A percentile compares a stretch with the other conserved stretches of the same genome.
Evolutionary conservation across 176 grass and related monocot species (phyloP).

Genomic region (Hordeum marinum): DNA sequence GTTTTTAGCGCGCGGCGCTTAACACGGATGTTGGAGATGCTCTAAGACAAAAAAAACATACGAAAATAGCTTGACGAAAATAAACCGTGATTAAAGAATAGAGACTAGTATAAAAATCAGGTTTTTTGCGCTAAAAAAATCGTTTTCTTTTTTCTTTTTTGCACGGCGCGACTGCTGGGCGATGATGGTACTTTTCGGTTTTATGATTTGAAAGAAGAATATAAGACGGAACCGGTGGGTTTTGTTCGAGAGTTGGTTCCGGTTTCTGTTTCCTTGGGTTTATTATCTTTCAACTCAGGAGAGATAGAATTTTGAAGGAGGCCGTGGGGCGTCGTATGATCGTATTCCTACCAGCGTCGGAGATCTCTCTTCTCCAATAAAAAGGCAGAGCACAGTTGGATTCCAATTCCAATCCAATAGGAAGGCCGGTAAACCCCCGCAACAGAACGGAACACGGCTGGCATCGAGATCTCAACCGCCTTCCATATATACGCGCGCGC

Average conservation of each 20-base stretch:
- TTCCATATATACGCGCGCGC: slow-evolving; percentile 18
- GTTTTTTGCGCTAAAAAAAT: neutral
- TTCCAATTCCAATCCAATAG: neutral
- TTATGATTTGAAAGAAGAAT: too few relatives aligned
- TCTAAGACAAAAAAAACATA: too few relatives aligned
- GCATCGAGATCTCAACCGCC: neutral
- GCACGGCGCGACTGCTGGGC: too few relatives aligned
- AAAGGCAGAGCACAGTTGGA: neutral
- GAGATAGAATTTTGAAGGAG: neutral
- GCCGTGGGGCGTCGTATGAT: too few relatives aligned
- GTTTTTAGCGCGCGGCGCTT: too few relatives aligned
- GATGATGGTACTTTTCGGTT: too few relatives aligned
- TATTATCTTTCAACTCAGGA: neutral
- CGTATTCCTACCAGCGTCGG: neutral
- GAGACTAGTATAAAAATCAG: too few relatives aligned
- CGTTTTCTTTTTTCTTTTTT: too few relatives aligned
- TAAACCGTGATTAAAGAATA: too few relatives aligned
- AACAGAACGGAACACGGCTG: too few relatives aligned
- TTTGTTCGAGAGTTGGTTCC: neutral
- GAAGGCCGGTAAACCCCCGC: neutral
- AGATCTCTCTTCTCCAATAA: neutral
- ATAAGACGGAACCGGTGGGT: neutral
- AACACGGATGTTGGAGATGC: too few relatives aligned
- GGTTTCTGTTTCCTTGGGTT: neutral
- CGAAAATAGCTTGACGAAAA: too few relatives aligned